phyloP scores from a whole-genome alignment of 2,329 filamentous ascomycete species.

The Cercospora citrullina region DNA sequence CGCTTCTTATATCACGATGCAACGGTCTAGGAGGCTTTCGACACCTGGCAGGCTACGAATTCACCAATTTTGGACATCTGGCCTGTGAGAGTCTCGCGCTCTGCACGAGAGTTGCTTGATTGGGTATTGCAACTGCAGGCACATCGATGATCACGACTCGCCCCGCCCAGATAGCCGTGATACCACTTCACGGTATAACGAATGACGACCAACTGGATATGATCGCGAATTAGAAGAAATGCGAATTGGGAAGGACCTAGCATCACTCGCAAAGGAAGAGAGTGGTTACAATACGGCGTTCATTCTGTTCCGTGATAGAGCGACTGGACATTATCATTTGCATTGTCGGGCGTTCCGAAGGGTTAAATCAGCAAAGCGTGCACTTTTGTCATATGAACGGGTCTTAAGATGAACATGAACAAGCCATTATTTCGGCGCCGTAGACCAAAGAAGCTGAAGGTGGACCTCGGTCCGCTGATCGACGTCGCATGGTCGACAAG shows the following conservation, averaged over 20 bases:
- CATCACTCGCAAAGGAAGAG: not conserved
- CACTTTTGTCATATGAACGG: not conserved
- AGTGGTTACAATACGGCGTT: not conserved
- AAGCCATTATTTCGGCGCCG: slow-evolving; percentile 8
- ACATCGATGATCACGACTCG: not conserved
- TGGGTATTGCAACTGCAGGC: not conserved
- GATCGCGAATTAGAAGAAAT: not conserved
- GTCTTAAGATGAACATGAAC: not conserved
- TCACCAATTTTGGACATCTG: not conserved
- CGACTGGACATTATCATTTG: not conserved
- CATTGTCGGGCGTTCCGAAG: not conserved
- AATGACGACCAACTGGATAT: not conserved
- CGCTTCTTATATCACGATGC: slow-evolving; percentile 94
- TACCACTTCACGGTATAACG: not conserved
- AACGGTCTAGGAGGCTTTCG: slow-evolving; percentile 42
- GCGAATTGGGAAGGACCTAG: not conserved
- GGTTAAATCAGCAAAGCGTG: not conserved
- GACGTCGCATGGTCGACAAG: slow-evolving; percentile 13
- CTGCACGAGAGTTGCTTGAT: not conserved
- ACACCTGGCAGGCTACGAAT: not conserved
- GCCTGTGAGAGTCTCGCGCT: not conserved
- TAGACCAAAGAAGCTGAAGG: not conserved
- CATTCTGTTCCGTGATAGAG: not conserved
- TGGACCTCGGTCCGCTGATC: slow-evolving; percentile 19
- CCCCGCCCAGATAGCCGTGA: not conserved